Conservation (phyloP, 202 grass and related monocot genomes). For the Hordeum pubiflorum region DNA sequence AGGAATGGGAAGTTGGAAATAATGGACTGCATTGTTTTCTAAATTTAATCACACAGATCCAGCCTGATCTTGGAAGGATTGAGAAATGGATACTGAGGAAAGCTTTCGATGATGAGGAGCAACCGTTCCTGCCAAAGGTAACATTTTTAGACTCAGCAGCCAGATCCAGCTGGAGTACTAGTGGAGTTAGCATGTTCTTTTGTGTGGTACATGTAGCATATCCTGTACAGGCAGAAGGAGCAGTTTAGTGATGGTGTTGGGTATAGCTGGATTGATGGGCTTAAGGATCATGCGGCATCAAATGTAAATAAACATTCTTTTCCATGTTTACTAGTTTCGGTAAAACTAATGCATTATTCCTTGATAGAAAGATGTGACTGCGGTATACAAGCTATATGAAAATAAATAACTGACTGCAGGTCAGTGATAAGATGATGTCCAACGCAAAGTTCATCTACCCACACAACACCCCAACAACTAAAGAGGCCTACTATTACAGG, state of each 20-base stretch:
- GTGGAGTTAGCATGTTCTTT: not conserved
- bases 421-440: constrained; percentile 61
- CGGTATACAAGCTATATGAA: not conserved
- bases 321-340: not conserved
- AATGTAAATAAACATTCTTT: constrained; percentile 24
- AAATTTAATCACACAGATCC: constrained; percentile 39
- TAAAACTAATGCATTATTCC: not conserved
- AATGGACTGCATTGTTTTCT: not conserved
- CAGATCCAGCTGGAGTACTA: not conserved
- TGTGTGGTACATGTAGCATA: constrained; percentile 39
- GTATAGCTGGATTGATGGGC: constrained; percentile 86
- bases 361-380: not conserved
- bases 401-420: constrained; percentile 29
- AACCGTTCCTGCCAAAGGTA: constrained; percentile 71
- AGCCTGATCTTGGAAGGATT: constrained; percentile 58
- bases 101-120: constrained; percentile 67
- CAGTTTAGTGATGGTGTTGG: constrained; percentile 90
- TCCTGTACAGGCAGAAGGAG: constrained; percentile 83
- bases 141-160: not conserved
- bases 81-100: constrained; percentile 79
- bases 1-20: not conserved
- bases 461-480: constrained; percentile 62
- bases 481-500: constrained; percentile 82
- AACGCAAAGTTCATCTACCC: constrained; percentile 62
- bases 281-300: constrained; percentile 48